Evolutionary conservation across 106 monocot genomes (phyloP).

Genomic region (Dactylorhiza incarnata): DNA sequence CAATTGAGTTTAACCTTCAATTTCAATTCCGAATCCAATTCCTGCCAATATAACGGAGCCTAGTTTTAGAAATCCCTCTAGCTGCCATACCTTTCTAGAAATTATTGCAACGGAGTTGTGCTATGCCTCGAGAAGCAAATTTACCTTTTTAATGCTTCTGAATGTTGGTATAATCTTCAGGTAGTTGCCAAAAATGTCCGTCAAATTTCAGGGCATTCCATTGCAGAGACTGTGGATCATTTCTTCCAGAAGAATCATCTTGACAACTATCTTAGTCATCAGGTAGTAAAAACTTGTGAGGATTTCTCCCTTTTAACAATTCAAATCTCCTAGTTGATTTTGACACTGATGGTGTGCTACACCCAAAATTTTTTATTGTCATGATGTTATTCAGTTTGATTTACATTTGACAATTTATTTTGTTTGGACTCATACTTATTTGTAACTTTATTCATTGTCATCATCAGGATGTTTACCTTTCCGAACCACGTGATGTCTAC

Average conservation of each 20-base stretch:
- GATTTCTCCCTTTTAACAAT: not conserved
- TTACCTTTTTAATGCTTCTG: conserved; percentile 10
- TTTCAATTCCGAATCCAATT: no score
- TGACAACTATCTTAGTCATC: conserved; percentile 87
- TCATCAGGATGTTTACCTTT: no score
- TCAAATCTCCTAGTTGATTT: not conserved
- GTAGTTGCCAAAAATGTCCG: conserved; percentile 86
- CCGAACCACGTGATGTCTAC: no score
- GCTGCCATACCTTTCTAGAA: not conserved
- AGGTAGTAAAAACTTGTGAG: conserved; percentile 32
- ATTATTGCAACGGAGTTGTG: not conserved
- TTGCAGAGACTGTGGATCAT: conserved; percentile 74
- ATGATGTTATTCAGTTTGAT: not conserved
- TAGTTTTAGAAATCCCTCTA: not conserved
- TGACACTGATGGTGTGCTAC: not conserved
- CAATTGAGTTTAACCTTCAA: no score
- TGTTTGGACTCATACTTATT: not conserved
- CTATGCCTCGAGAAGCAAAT: not conserved
- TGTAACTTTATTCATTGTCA: no score
- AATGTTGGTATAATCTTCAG: not conserved
- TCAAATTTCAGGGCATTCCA: conserved; percentile 54
- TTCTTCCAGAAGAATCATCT: conserved; percentile 86
- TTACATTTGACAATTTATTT: conserved; percentile 1
- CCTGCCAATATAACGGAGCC: no score
- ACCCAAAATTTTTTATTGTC: not conserved